These are phyloP conservation scores for Epichloe festucae DNA, from an alignment of 2,329 filamentous ascomycete genomes.

Conservation along the genomic window DNA sequence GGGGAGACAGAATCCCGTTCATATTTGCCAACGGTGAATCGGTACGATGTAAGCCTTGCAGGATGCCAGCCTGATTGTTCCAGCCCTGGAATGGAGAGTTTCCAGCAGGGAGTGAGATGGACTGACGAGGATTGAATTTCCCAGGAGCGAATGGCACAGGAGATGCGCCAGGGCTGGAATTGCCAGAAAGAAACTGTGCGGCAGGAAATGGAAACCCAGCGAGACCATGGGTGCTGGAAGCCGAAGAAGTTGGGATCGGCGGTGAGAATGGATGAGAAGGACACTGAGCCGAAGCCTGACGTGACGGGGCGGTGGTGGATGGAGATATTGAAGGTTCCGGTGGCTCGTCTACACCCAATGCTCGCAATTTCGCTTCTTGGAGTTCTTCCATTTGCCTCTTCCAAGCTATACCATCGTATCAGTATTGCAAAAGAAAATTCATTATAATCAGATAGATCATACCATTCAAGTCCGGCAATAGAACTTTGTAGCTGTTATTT, in stretches of 20 bases:
- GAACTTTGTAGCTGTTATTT: conserved; percentile 43
- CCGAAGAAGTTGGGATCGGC: conserved; percentile 66
- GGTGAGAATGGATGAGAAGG: conserved; percentile 72
- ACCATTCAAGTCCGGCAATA: conserved; percentile 57
- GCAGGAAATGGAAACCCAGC: conserved; percentile 44
- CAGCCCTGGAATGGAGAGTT: conserved; percentile 55
- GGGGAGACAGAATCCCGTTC: conserved; percentile 47
- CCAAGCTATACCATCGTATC: conserved; percentile 32
- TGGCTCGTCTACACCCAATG: conserved; percentile 70
- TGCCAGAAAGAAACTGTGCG: conserved; percentile 44
- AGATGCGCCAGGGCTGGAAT: conserved; percentile 55
- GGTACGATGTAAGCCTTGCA: conserved; percentile 39
- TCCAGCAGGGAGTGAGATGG: conserved; percentile 51
- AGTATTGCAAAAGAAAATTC: background rate
- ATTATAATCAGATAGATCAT: conserved; percentile 11
- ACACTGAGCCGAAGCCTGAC: conserved; percentile 61
- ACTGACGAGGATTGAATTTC: conserved; percentile 58
- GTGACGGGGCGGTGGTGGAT: conserved; percentile 45
- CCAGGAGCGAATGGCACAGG: conserved; percentile 54
- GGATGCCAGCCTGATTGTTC: conserved; percentile 42
- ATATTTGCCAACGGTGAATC: conserved; percentile 50
- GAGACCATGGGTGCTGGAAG: conserved; percentile 51
- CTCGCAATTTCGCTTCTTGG: conserved; percentile 82
- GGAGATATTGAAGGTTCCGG: conserved; percentile 53
- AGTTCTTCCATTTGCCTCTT: conserved; percentile 71